Evolutionary conservation across 2,329 filamentous ascomycete species (phyloP).

Genomic region (Truncatella angustata): DNA sequence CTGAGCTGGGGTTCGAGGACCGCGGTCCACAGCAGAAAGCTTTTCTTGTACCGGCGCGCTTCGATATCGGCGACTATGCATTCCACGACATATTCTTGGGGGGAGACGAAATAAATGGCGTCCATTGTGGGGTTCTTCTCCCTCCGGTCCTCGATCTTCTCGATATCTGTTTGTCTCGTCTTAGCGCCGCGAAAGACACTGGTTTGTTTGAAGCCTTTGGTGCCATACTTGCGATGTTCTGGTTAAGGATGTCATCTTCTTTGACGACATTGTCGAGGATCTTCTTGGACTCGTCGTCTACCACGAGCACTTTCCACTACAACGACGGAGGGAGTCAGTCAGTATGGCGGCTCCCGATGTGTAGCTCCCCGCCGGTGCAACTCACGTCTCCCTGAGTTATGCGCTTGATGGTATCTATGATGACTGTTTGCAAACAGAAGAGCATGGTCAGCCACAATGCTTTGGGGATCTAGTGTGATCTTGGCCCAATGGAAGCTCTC

Average conservation of each 20-base stretch:
- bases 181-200: constrained; percentile 16
- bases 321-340: too few species aligned
- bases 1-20: constrained; percentile 69
- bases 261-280: constrained; percentile 88
- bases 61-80: constrained; percentile 93
- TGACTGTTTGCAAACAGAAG: constrained; percentile 46
- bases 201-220: constrained; percentile 2
- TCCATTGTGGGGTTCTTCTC: constrained; percentile 86
- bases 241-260: constrained; percentile 95
- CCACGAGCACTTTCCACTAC: constrained; percentile 94
- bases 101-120: constrained; percentile 87
- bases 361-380: constrained; percentile 10
- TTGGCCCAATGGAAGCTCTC: not conserved
- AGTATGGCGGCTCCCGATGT: constrained; percentile 11
- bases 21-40: constrained; percentile 82
- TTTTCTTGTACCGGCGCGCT: constrained; percentile 73
- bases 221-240: constrained; percentile 86
- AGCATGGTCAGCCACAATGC: constrained; percentile 1
- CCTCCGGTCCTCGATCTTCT: constrained; percentile 85
- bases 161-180: constrained; percentile 66
- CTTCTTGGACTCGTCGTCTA: constrained; percentile 80
- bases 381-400: constrained; percentile 80
- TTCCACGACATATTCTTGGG: constrained; percentile 84
- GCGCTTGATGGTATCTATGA: constrained; percentile 70
- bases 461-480: not conserved